These are phyloP conservation scores for Xylaria flabelliformis DNA, from an alignment of 495 filamentous ascomycete genomes.

Conservation along the genomic window DNA sequence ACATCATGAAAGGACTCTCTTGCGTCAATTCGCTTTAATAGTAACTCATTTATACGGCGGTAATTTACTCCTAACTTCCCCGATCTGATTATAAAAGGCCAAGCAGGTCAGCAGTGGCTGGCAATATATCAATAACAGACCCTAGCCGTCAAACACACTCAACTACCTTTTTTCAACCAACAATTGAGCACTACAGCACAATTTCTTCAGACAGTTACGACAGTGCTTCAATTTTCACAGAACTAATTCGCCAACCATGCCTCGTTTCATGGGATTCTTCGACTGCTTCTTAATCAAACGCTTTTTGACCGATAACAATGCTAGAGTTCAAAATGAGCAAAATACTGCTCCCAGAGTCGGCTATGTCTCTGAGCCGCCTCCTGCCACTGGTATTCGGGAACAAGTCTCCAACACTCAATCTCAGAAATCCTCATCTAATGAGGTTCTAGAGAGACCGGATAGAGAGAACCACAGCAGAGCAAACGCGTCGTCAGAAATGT, in stretches of 20 bases:
- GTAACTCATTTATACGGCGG: not conserved
- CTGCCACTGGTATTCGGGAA: not conserved
- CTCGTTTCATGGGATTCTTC: not conserved
- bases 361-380: not conserved
- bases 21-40: not conserved
- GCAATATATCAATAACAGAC: no score
- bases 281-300: not conserved
- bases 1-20: no score
- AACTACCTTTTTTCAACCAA: not conserved
- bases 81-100: not conserved
- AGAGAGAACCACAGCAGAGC: not conserved
- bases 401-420: not conserved
- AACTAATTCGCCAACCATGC: not conserved
- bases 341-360: no score
- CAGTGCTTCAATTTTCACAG: not conserved
- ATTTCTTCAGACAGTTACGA: not conserved
- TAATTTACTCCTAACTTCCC: not conserved
- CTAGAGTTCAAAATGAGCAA: constrained; percentile 1
- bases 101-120: no score
- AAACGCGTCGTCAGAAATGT: not conserved
- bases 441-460: not conserved
- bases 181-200: not conserved
- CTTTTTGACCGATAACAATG: not conserved
- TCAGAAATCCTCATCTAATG: not conserved
- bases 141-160: not conserved